Percentiles rank a stretch among this genome's conserved stretches.
These are phyloP conservation scores for Alternaria sp. DNA, from an alignment of 2,329 filamentous ascomycete species.

Conservation along the genomic window DNA sequence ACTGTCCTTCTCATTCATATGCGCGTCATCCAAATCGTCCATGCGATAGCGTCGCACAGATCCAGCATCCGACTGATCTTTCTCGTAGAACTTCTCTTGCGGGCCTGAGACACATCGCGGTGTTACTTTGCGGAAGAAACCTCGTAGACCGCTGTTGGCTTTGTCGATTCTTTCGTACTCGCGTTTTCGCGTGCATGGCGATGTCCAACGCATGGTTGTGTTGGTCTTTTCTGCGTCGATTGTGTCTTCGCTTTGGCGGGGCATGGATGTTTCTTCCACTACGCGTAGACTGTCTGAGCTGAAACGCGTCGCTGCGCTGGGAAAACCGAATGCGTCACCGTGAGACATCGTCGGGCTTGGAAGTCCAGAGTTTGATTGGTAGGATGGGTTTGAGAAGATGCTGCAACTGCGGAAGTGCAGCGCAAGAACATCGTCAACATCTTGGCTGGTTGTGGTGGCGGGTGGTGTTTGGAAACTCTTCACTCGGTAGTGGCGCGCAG, in stretches of 20 bases:
- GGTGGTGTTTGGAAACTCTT: slow-evolving; percentile 40
- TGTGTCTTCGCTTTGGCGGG: slow-evolving; percentile 27
- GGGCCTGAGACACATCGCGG: slow-evolving; percentile 44
- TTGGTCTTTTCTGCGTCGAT: slow-evolving; percentile 19
- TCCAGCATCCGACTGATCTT: slow-evolving; percentile 43
- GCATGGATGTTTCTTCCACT: slow-evolving; percentile 12
- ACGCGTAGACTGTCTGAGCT: slow-evolving; percentile 24
- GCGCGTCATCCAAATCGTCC: slow-evolving; percentile 25
- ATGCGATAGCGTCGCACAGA: slow-evolving; percentile 49
- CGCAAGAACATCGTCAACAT: slow-evolving; percentile 49
- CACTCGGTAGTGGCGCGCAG: slow-evolving; percentile 45
- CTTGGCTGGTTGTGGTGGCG: slow-evolving; percentile 30
- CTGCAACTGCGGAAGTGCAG: slow-evolving; percentile 49
- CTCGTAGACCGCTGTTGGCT: slow-evolving; percentile 46
- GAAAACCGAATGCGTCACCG: slow-evolving; percentile 15
- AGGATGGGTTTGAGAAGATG: slow-evolving; percentile 42
- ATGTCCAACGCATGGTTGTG: slow-evolving; percentile 49
- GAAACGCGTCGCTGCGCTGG: slow-evolving; percentile 19
- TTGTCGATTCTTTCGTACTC: slow-evolving; percentile 49
- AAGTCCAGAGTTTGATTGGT: slow-evolving; percentile 29
- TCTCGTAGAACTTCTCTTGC: slow-evolving; percentile 46
- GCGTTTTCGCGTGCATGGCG: slow-evolving; percentile 40
- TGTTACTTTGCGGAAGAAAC: slow-evolving; percentile 38
- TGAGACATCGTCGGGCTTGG: slow-evolving; percentile 32
- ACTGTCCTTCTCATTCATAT: slow-evolving; percentile 27